Conservation (phyloP, 257 asterid species). For the Euphrasia confusa region DNA sequence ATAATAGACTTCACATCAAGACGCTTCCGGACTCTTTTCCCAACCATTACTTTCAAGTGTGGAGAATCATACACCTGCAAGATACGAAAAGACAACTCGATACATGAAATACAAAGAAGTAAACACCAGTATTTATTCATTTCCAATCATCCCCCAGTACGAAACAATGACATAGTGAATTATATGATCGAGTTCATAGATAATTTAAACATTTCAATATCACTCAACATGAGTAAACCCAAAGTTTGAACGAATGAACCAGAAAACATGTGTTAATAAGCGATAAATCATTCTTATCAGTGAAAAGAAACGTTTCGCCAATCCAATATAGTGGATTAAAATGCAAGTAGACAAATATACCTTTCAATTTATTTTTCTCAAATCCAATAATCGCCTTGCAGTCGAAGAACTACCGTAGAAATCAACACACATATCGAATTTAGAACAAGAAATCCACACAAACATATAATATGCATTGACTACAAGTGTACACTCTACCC, state of each 20-base stretch:
- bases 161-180: conserved; percentile 5
- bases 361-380: conserved; percentile 3
- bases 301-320: not conserved
- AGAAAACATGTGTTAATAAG: not conserved
- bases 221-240: conserved; percentile 13
- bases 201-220: not conserved
- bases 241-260: not conserved
- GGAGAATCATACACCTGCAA: conserved; percentile 78
- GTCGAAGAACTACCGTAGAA: not conserved
- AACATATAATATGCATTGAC: not conserved
- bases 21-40: conserved; percentile 58
- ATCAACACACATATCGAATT: not conserved
- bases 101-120: conserved; percentile 2
- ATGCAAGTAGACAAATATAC: conserved; percentile 7
- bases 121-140: not conserved
- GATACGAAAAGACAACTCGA: not conserved
- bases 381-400: not conserved
- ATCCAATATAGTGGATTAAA: not conserved
- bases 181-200: conserved; percentile 1
- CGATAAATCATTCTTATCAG: not conserved
- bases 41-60: conserved; percentile 54
- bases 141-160: not conserved
- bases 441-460: conserved; percentile 1
- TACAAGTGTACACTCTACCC: conserved; percentile 14
- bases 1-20: conserved; percentile 68